These are phyloP conservation scores for Plasmodium blacklocki DNA, from an alignment of 169 alveolate species.

Conservation along the genomic window DNA sequence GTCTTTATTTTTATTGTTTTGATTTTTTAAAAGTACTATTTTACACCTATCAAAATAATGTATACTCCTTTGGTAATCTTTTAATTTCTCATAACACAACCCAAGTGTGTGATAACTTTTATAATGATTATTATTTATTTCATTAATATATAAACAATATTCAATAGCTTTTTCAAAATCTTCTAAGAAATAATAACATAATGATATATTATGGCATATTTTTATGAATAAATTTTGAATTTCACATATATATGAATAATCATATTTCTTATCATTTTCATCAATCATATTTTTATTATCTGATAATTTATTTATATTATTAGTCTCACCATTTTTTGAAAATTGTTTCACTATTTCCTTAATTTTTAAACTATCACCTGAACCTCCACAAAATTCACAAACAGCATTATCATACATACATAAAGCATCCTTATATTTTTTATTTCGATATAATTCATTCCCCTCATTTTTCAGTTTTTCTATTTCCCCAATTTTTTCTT, in stretches of 20 bases:
- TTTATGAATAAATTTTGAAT: constrained; percentile 26
- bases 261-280: neutral
- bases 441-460: constrained; percentile 25
- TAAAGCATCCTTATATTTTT: constrained; percentile 53
- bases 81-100: constrained; percentile 52
- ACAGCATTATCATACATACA: constrained; percentile 18
- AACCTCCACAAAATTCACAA: constrained; percentile 17
- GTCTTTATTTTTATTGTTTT: neutral
- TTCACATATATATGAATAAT: neutral
- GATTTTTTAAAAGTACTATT: constrained; percentile 5
- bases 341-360: constrained; percentile 21
- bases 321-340: neutral
- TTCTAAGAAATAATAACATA: constrained; percentile 58
- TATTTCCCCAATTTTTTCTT: constrained; percentile 26
- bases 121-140: constrained; percentile 30
- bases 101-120: constrained; percentile 73
- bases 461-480: constrained; percentile 34
- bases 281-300: neutral
- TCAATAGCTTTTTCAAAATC: constrained; percentile 19
- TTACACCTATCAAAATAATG: constrained; percentile 45
- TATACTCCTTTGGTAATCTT: constrained; percentile 39
- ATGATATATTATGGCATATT: constrained; percentile 58
- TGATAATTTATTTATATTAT: neutral
- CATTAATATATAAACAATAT: constrained; percentile 49
- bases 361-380: constrained; percentile 5